phyloP scores from a whole-genome alignment of 768 basidiomycete genomes.

The Cyathus striatus region DNA sequence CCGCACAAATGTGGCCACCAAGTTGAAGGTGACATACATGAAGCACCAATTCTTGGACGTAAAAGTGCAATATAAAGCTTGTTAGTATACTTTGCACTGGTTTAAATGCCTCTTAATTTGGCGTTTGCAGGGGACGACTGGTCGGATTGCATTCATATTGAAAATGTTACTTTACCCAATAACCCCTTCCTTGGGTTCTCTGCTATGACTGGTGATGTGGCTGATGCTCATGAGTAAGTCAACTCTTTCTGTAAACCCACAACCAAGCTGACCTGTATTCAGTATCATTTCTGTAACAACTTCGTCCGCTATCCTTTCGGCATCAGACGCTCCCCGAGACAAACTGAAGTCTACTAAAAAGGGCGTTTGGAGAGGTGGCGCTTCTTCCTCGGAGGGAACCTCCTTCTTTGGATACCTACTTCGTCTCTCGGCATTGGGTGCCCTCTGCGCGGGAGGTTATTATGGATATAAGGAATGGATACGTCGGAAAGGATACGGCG shows the following conservation, averaged over 20 bases:
- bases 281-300: conserved; percentile 82
- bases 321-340: conserved; percentile 40
- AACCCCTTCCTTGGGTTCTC: conserved; percentile 85
- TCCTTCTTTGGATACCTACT: too few species aligned
- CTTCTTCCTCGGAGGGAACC: conserved; percentile 48
- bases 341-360: conserved; percentile 41
- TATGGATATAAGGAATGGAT: conserved; percentile 62
- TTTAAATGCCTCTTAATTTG: conserved; percentile 5
- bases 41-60: conserved; percentile 81
- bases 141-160: conserved; percentile 84
- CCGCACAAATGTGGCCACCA: conserved; percentile 84
- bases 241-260: not conserved
- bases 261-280: too few species aligned
- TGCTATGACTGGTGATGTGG: conserved; percentile 93
- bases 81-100: conserved; percentile 32
- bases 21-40: conserved; percentile 83
- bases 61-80: conserved; percentile 85
- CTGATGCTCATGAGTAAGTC: conserved; percentile 85
- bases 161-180: conserved; percentile 57
- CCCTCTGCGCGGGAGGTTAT: conserved; percentile 47
- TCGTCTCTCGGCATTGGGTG: conserved; percentile 48
- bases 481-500: conserved; percentile 35
- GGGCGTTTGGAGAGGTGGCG: conserved; percentile 31
- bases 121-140: conserved; percentile 73
- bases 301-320: conserved; percentile 66